Base-by-base conservation (phyloP, 148 eudicot genomes). In the Dianthus caryophyllus region DNA sequence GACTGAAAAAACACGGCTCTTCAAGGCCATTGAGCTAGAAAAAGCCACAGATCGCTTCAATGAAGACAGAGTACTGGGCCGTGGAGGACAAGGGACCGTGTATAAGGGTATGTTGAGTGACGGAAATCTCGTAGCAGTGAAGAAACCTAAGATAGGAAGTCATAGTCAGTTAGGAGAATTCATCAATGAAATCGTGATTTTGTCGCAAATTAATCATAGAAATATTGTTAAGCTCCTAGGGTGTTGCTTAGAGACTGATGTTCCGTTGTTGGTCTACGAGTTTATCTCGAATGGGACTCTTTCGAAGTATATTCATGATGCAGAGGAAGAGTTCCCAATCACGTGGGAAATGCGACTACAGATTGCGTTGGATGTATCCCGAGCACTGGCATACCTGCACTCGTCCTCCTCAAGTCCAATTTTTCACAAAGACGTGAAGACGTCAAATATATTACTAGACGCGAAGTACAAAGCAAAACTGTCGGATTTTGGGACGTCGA, bases 31-130 rank as follows among this genome's bases (percentile, higher is more conserved):
- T 39, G 71, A 73, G 61, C 53, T 73, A n/a, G 61, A 73, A 27
- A 73, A 73, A 67, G 76, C 76, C 25, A 72, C 73, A 16, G 77
- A 77, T 53, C 20, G 20, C 17, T 77, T 55, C 68, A 77, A 73
- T 22, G 56, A 6, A 8, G 54, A 71, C 27, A 49, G 79, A 24
- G 53, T 71, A 18, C 50, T 76, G 17, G 80, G 80, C 51, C 72
- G 58, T 21, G 80, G 80, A 54, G 80, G 80, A 10, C 76, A 76
- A 61, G 79, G 79, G 41, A 75, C 70, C 14, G 78, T 75, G 9
- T 75, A 75, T n/a, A 75, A 70, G 59, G 78, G 78, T 24, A 75
- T 76, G 74, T 39, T 76, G 79, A 59, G 47, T 31, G 74, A 75
- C 64, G 78, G 78, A 64, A 64, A 33, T 44, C 61, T 65, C 22